Conservation (phyloP, 495 filamentous ascomycete species). For the Chaetomidium leptoderma region DNA sequence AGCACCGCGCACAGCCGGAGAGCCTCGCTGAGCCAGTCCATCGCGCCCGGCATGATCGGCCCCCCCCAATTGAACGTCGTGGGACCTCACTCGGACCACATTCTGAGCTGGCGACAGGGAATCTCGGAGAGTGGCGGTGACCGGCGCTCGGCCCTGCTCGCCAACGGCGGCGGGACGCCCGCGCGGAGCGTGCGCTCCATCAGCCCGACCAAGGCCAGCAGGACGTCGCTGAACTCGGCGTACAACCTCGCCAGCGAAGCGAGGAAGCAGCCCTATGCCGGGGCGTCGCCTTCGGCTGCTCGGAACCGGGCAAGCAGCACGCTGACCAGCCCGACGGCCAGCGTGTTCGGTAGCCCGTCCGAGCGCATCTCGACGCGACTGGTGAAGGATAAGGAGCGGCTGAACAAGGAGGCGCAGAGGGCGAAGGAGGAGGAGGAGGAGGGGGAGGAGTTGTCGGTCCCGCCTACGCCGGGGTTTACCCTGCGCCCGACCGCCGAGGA, state of each 20-base stretch:
- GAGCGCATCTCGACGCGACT: conserved; percentile 14
- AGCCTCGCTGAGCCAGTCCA: conserved; percentile 43
- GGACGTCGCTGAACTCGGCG: conserved; percentile 32
- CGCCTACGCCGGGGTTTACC: conserved; percentile 41
- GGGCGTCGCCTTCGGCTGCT: conserved; percentile 23
- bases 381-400: conserved; percentile 4
- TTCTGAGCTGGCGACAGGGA: conserved; percentile 85
- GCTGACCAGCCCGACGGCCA: conserved; percentile 28
- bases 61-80: conserved; percentile 43
- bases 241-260: conserved; percentile 41
- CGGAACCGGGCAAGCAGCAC: conserved; percentile 22
- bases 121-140: conserved; percentile 47
- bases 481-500: conserved; percentile 33
- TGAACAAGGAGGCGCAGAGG: conserved; percentile 12
- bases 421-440: conserved; percentile 15
- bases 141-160: conserved; percentile 31
- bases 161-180: conserved; percentile 29
- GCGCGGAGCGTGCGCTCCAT: conserved; percentile 46
- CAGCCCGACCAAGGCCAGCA: conserved; percentile 44
- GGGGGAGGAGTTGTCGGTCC: conserved; percentile 18
- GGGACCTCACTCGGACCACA: conserved; percentile 64
- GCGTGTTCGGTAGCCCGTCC: conserved; percentile 24
- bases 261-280: conserved; percentile 39
- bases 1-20: conserved; percentile 51
- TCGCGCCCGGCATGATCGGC: conserved; percentile 17